Evolutionary conservation across 192 early-diverging fungal genomes (phyloP), one percentile per base, ranked within the genome.

Genomic region (Coemansia sp.): DNA sequence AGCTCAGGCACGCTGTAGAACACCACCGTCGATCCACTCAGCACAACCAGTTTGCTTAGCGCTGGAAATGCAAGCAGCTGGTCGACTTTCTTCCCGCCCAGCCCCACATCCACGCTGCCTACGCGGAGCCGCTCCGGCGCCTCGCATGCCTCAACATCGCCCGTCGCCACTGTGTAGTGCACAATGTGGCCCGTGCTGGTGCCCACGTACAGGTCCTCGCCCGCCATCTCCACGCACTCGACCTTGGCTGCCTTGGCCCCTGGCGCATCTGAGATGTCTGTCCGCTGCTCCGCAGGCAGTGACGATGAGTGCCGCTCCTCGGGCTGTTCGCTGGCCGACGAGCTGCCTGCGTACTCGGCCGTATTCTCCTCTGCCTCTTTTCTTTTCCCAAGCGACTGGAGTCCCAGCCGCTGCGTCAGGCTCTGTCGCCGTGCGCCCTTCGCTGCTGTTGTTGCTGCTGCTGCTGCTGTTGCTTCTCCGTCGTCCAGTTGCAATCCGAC

Each of bases 351-450:
- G 34, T 34, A 36, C 18, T 38, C 35, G 34, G 0, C 30, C 10
- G 34, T 20, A 5, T 8, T 56, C 12, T 59, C 34, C 9, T 43
- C 43, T 26, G 60, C 4, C 39, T 45, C 60, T 5, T 62, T 62
- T 12, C 60, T 41, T 45, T n/a, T 55, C 11, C 21, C 62, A 1
- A 51, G 14, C 2, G 72, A 30, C 56, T 75, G 73, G 26, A 78
- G 56, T 21, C 81, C 81, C 1, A 83, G 66, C 4, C 81, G 68
- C 46, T 83, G 81, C 6, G 81, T 60, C 43, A 83, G 76, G 48
- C 81, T 83, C 60, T 49, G 71, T 56, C 75, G 70, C 68, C 80
- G 75, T 8, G 63, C n/a, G 7, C 39, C 9, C 63, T 53, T 62
- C 20, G 52, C n/a, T 26, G 41, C 45, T 57, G 36, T 18, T 49